Evolutionary conservation across 139 green algal genomes (phyloP), one percentile per base, ranked within the genome.

Genomic region (Chlamydomonas schloesseri): DNA sequence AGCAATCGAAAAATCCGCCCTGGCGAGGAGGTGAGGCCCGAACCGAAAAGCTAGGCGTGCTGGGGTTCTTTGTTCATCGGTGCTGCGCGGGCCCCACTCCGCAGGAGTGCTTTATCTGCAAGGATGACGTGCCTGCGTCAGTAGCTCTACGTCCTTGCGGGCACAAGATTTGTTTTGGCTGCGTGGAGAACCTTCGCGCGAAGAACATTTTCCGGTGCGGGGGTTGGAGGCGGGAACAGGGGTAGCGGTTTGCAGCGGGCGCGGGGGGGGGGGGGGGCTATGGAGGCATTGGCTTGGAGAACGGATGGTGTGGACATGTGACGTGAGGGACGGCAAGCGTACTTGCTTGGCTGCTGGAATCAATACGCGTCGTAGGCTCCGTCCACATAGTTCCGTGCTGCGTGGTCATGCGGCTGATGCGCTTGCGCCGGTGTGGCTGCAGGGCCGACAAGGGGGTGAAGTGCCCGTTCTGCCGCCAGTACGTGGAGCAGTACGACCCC

Each of bases 161-260:
- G n/a, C 91, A 94, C 55, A 81, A 65, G 26, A 73, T 94, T 8
- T 94, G 91, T 71, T 89, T 93, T 23, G 73, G 50, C 20, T 94
- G 91, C 55, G 88, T 94, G 58, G 91, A 94, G 79, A 89, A 89
- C 76, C 88, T 92, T 72, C 87, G 91, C 21, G 90, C 90, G 53
- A 93, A 93, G 62, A 94, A 94, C 81, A 93, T 94, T 18, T 94
- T 93, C 90, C 88, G 88, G 88, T 85, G 60, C 24, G 42, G 42
- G 42, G 42, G 42, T 5, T 50, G 42, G 42, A n/a, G n/a, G n/a
- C n/a, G n/a, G n/a, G n/a, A n/a, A n/a, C n/a, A n/a, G n/a, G n/a
- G n/a, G n/a, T n/a, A n/a, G n/a, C n/a, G n/a, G n/a, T n/a, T n/a
- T n/a, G 42, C 42, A 50, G 42, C 42, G 42, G 42, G 42, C 8